Base-by-base conservation (phyloP, 2,329 filamentous ascomycete species). In the Aspergillus ochraceus region DNA sequence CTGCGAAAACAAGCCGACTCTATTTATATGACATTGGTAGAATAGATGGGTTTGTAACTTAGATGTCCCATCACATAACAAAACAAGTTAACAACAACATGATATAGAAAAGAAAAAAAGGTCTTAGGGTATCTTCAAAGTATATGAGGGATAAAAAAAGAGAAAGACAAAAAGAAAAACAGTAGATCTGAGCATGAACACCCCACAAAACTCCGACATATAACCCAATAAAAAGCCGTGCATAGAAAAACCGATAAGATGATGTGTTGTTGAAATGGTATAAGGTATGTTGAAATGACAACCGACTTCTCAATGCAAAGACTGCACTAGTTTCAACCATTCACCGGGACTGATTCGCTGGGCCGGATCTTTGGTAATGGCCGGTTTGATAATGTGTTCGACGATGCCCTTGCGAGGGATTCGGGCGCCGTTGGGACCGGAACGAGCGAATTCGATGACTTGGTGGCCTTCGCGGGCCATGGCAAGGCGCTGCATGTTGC, bases 381-480 rank as follows among this genome's bases (percentile, higher is more conserved):
- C 78, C 10, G 71, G 73, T 42, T 73, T 70, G 6, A 80, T 55
- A 30, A 76, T 63, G 32, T 66, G 71, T 59, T 79, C 76, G 14
- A 80, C 78, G 11, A 74, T 59, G 4, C 79, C 78, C 29, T 71
- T 73, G n/a, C 72, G 65, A 9, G 77, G 77, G 1, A 80, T 66
- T 19, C 79, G 70, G 11, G 68, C 65, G 29, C 76, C 77, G 66
- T 73, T 74, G 4, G 66, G 60, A 5, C 75, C 74, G 10, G 70
- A 73, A 5, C 77, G 70, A 2, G 76, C 72, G 58, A 77, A 76
- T 5, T 78, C 74, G 29, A 81, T 61, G 10, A 79, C 76, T 12
- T 70, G 71, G 63, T 80, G 77, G 1, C 79, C 79, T 39, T 80
- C 75, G 12, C 75, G 71, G 1, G 79, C 76, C 75, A 80, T 79